These are phyloP conservation scores for Euphorbia peplus DNA, from an alignment of 345 rosid genomes.

Conservation along the genomic window DNA sequence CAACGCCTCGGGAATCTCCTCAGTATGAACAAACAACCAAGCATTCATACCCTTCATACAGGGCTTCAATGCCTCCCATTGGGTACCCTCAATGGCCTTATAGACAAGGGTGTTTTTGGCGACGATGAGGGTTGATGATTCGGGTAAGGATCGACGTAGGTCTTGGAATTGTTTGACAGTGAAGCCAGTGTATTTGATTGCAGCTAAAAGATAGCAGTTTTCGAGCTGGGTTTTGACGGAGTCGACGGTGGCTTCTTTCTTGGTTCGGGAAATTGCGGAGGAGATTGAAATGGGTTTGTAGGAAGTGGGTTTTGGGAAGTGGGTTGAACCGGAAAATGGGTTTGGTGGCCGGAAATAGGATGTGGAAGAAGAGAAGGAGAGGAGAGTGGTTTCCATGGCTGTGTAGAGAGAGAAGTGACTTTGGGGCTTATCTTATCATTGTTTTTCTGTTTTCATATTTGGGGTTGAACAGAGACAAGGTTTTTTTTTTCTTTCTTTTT, in stretches of 20 bases:
- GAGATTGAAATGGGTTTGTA: constrained; percentile 33
- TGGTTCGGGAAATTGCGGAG: constrained; percentile 77
- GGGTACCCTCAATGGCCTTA: constrained; percentile 88
- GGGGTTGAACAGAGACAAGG: background rate
- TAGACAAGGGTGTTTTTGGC: constrained; percentile 85
- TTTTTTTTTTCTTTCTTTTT: no score
- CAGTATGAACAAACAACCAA: constrained; percentile 87
- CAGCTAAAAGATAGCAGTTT: constrained; percentile 78
- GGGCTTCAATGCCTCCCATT: constrained; percentile 76
- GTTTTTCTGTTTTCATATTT: background rate
- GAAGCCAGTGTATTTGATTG: constrained; percentile 67
- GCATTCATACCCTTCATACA: constrained; percentile 98
- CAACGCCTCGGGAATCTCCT: constrained; percentile 79
- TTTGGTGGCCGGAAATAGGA: constrained; percentile 26
- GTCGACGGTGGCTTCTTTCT: constrained; percentile 81
- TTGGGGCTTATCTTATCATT: constrained; percentile 24
- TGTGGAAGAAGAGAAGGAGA: constrained; percentile 55
- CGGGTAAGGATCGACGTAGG: constrained; percentile 66
- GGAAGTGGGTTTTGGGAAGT: constrained; percentile 11
- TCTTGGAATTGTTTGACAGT: constrained; percentile 90
- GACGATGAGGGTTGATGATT: constrained; percentile 58
- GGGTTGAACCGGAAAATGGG: constrained; percentile 24
- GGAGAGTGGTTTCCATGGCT: constrained; percentile 64
- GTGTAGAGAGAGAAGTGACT: background rate
- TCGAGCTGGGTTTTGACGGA: constrained; percentile 72